phyloP scores from a whole-genome alignment of 2,329 filamentous ascomycete genomes.

The Trichoderma pleuroti region DNA sequence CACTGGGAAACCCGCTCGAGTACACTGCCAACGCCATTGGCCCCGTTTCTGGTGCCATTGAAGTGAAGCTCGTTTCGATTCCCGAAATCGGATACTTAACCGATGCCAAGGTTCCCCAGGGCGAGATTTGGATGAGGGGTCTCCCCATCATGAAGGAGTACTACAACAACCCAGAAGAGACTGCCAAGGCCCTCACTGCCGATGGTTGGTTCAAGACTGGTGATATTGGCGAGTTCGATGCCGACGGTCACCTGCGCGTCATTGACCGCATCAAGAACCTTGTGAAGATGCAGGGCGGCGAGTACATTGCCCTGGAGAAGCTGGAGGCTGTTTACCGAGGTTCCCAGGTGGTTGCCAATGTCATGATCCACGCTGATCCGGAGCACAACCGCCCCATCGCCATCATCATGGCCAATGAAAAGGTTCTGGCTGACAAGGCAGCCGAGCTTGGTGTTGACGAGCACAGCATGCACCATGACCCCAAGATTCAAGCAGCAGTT shows the following conservation, averaged over 20 bases:
- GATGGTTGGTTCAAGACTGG: constrained; percentile 98
- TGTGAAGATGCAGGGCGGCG: constrained; percentile 90
- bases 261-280: constrained; percentile 98
- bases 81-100: constrained; percentile 82
- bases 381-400: constrained; percentile 76
- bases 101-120: constrained; percentile 73
- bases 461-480: constrained; percentile 63
- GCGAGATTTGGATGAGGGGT: constrained; percentile 88
- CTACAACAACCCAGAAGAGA: constrained; percentile 83
- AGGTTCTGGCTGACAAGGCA: constrained; percentile 58
- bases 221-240: constrained; percentile 87
- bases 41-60: constrained; percentile 70
- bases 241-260: constrained; percentile 74
- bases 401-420: constrained; percentile 68
- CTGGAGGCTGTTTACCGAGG: constrained; percentile 89
- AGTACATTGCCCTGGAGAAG: constrained; percentile 96
- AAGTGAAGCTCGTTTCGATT: constrained; percentile 89
- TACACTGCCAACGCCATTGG: constrained; percentile 78
- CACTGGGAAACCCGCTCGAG: constrained; percentile 77
- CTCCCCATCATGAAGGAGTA: constrained; percentile 72
- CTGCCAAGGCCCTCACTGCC: constrained; percentile 67
- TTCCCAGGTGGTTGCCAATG: constrained; percentile 72
- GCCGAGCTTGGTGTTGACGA: constrained; percentile 60
- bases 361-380: constrained; percentile 79
- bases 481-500: constrained; percentile 59